Percentiles rank a stretch among this genome's conserved stretches.
Conservation (phyloP, 164 flowering plant genomes). For the Magnolia sinica region DNA sequence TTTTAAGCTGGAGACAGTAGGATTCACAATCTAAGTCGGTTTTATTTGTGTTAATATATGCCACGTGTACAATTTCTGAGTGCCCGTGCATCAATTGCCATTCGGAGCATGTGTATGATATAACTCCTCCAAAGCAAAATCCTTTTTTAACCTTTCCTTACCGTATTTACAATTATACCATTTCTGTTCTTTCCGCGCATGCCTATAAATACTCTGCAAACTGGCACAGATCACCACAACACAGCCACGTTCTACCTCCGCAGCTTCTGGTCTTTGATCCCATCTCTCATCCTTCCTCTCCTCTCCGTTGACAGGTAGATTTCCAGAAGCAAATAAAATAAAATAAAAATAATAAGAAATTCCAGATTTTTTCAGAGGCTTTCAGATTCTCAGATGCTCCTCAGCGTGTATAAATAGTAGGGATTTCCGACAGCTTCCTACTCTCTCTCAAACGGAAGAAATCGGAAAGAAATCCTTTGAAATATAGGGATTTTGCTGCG, state of each 20-base stretch:
- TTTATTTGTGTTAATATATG: too few species aligned
- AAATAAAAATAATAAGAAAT: neutral
- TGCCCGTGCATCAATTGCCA: too few species aligned
- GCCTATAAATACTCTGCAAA: neutral
- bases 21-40: too few species aligned
- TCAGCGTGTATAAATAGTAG: neutral
- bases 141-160: neutral
- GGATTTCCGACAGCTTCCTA: neutral
- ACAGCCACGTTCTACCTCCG: neutral
- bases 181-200: neutral
- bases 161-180: neutral
- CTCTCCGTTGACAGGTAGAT: neutral
- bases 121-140: too few species aligned
- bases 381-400: neutral
- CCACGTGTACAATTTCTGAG: too few species aligned
- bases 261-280: slow-evolving; percentile 2
- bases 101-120: too few species aligned
- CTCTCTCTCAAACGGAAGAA: too few species aligned
- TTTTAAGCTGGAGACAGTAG: too few species aligned
- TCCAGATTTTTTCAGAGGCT: neutral
- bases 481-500: neutral
- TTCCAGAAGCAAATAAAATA: neutral
- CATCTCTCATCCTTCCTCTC: neutral
- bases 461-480: too few species aligned
- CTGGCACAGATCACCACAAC: neutral